Evolutionary conservation across 2,329 filamentous ascomycete genomes (phyloP), one percentile per base, ranked within the genome.

Genomic region (Fusarium concolor): DNA sequence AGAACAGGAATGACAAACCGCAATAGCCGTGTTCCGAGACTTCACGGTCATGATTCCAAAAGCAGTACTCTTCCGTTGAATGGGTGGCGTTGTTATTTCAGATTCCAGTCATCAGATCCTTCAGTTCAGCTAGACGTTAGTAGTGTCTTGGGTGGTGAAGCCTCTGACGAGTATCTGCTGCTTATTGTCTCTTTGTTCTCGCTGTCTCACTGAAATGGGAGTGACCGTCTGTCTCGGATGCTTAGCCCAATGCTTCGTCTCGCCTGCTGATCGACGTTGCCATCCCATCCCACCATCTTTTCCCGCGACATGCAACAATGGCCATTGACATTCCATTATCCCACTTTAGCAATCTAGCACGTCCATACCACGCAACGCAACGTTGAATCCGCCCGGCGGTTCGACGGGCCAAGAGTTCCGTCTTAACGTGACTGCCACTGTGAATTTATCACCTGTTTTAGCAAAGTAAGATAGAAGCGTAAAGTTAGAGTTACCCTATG

Each of bases 341-440:
- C 35, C 31, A 29, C 2, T 33, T 22, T 7, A 5, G 4, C 26
- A n/a, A 42, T 15, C 20, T 57, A 45, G 57, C 52, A 39, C 45
- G 61, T 50, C 59, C 14, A 43, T 33, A n/a, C 20, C 28, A 44
- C 6, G 6, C 15, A 46, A 52, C 18, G 58, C 59, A 65, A 65
- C 62, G 62, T 65, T 65, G 52, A 63, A 62, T 62, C 54, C 51
- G 33, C 45, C 31, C 47, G 60, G 31, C 31, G 31, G 55, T 47
- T 46, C 24, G 60, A 28, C 18, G 41, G 53, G 15, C 53, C 59
- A 64, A 63, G 37, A 52, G 17, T 43, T 17, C 18, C 46, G 33
- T n/a, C 33, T 35, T 15, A 35, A 35, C 33, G 49, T 44, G 49
- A 31, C 49, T 52, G 8, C 17, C 33, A 35, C 33, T 35, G 15